Evolutionary conservation across 73 alveolate species (phyloP).

Genomic region (Paramecium tetraurelia): DNA sequence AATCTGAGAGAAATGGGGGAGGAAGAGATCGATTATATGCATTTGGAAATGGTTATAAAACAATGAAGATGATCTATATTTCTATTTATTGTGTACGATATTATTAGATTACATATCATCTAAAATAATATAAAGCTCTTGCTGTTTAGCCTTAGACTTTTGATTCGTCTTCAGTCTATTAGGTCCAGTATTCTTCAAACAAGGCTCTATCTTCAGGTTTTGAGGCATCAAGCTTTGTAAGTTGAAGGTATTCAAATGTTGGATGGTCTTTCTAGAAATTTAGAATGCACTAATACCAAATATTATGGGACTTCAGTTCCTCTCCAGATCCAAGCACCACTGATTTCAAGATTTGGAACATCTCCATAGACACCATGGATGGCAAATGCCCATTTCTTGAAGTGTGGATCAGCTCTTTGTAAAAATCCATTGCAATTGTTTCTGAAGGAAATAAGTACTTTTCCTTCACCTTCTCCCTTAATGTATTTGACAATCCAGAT

Average conservation of each 20-base stretch:
- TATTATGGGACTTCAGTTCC: constrained; percentile 82
- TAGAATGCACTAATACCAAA: background rate
- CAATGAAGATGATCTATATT: background rate
- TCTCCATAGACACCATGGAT: constrained; percentile 89
- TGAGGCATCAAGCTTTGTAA: constrained; percentile 1
- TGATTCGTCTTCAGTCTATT: constrained; percentile 16
- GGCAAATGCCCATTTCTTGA: constrained; percentile 83
- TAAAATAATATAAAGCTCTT: constrained; percentile 12
- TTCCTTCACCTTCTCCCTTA: constrained; percentile 91
- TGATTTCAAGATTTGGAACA: constrained; percentile 86
- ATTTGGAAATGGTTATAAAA: background rate
- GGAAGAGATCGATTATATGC: background rate
- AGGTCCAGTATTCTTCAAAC: constrained; percentile 21
- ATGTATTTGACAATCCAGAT: constrained; percentile 87
- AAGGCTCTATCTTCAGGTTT: background rate
- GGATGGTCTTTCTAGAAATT: constrained; percentile 8
- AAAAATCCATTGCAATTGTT: constrained; percentile 90
- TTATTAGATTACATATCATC: background rate
- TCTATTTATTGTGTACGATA: background rate
- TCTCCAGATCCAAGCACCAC: constrained; percentile 95
- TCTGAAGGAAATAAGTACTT: constrained; percentile 68
- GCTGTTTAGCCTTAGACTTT: constrained; percentile 31
- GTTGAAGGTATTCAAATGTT: background rate
- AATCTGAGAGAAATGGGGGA: background rate
- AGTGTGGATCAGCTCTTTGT: constrained; percentile 86